Percentiles rank a stretch among this genome's conserved stretches.
phyloP scores from a whole-genome alignment of 768 basidiomycete species.

The Suillus hirtellus region DNA sequence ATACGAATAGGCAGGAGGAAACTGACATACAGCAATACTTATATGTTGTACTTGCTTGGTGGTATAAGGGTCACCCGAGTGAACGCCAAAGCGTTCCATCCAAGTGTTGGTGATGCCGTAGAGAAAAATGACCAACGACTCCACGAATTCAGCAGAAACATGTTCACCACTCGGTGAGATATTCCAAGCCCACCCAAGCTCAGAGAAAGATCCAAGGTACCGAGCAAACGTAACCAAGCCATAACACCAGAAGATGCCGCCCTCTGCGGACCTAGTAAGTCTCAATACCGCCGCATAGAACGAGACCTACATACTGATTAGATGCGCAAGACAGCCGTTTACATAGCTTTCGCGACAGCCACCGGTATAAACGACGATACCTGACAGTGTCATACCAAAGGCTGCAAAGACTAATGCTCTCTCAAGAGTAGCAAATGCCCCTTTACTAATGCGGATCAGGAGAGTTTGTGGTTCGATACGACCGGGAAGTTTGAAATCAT shows the following conservation, averaged over 20 bases:
- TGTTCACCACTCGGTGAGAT: conserved; percentile 49
- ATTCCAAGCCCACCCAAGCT: conserved; percentile 97
- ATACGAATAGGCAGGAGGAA: neutral
- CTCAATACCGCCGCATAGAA: neutral
- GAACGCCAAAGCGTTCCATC: conserved; percentile 94
- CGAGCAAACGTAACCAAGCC: conserved; percentile 89
- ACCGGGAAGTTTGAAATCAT: conserved; percentile 35
- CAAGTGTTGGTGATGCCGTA: conserved; percentile 93
- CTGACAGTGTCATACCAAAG: conserved; percentile 63
- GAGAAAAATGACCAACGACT: conserved; percentile 78
- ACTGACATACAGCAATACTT: conserved; percentile 73
- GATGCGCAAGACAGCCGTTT: conserved; percentile 86
- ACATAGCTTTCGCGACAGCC: conserved; percentile 77
- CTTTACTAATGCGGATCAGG: conserved; percentile 46
- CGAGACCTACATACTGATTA: conserved; percentile 68
- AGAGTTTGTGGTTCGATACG: conserved; percentile 18
- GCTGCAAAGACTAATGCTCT: conserved; percentile 70
- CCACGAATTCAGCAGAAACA: conserved; percentile 73
- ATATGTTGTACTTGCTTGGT: conserved; percentile 95
- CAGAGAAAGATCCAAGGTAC: conserved; percentile 87
- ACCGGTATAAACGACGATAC: conserved; percentile 82
- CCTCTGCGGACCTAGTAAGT: conserved; percentile 50
- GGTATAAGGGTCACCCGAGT: conserved; percentile 78
- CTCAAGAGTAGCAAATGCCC: conserved; percentile 56
- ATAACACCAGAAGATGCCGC: conserved; percentile 90